Percentiles rank a stretch among this genome's conserved stretches.
Evolutionary conservation across 2,329 filamentous ascomycete species (phyloP).

Genomic region (Aspergillus amoenus): DNA sequence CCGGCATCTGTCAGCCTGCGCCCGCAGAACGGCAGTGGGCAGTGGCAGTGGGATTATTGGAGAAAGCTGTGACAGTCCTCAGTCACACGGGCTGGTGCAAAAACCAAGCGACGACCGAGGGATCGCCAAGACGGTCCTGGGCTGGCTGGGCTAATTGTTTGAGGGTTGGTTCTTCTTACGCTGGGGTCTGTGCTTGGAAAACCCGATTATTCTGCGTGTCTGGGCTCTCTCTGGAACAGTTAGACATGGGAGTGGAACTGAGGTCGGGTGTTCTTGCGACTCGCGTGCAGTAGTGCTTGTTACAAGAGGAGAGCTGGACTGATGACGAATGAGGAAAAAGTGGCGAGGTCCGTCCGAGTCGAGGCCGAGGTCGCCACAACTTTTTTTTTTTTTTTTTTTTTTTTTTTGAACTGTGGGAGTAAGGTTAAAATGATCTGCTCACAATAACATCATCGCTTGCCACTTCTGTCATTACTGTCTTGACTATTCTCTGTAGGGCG

Average conservation of each 20-base stretch:
- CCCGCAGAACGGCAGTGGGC: not conserved
- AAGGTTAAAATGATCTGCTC: not conserved
- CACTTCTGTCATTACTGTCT: not conserved
- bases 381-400: no score
- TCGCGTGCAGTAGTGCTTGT: no score
- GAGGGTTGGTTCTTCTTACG: not conserved
- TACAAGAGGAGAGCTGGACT: not conserved
- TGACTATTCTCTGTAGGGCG: no score
- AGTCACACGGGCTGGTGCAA: not conserved
- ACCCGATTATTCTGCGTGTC: not conserved
- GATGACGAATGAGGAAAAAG: constrained; percentile 3
- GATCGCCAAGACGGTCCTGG: constrained; percentile 6
- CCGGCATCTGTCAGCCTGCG: not conserved
- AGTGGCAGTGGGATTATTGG: not conserved
- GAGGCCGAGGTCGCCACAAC: no score
- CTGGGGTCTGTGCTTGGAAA: not conserved
- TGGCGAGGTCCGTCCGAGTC: not conserved
- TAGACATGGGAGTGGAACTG: not conserved
- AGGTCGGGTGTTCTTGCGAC: no score
- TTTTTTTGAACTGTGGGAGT: no score
- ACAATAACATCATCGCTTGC: constrained; percentile 6
- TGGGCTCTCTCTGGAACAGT: not conserved
- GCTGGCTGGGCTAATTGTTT: not conserved
- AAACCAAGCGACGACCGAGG: not conserved
- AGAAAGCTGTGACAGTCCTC: not conserved